A percentile compares a stretch with the other conserved stretches of the same genome.
Conservation (phyloP, 257 asterid genomes). For the Salvia splendens region DNA sequence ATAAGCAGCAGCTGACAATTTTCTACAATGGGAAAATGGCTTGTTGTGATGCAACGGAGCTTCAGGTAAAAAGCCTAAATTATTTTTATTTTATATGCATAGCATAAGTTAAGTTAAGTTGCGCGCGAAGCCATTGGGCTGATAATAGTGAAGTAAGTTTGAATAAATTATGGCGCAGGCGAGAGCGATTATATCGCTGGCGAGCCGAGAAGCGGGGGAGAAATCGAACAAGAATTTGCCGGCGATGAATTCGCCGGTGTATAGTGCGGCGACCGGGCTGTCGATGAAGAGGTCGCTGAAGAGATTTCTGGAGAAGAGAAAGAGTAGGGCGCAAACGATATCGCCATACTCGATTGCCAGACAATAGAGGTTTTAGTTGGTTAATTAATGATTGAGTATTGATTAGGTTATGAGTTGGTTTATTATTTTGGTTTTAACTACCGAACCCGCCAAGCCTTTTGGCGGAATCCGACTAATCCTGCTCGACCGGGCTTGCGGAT, state of each 20-base stretch:
- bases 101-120: background rate
- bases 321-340: slow-evolving; percentile 28
- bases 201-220: slow-evolving; percentile 30
- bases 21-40: slow-evolving; percentile 56
- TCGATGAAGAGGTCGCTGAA: slow-evolving; percentile 54
- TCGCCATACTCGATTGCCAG: slow-evolving; percentile 26
- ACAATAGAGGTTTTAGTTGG: background rate
- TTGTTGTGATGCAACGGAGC: slow-evolving; percentile 55
- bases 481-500: no score
- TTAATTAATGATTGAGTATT: background rate
- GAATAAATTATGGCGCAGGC: slow-evolving; percentile 31
- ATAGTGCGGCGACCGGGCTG: slow-evolving; percentile 32
- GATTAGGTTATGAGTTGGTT: background rate
- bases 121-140: background rate
- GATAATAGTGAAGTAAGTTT: background rate
- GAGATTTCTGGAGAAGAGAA: slow-evolving; percentile 55
- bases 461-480: no score
- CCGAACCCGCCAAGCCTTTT: no score
- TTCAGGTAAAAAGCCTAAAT: slow-evolving; percentile 30
- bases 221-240: background rate
- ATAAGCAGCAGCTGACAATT: slow-evolving; percentile 43
- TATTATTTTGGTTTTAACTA: no score
- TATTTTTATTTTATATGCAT: no score
- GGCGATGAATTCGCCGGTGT: slow-evolving; percentile 19
- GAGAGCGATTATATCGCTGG: slow-evolving; percentile 37